Conservation (phyloP, 2,329 filamentous ascomycete species). For the Talaromyces rugulosus region DNA sequence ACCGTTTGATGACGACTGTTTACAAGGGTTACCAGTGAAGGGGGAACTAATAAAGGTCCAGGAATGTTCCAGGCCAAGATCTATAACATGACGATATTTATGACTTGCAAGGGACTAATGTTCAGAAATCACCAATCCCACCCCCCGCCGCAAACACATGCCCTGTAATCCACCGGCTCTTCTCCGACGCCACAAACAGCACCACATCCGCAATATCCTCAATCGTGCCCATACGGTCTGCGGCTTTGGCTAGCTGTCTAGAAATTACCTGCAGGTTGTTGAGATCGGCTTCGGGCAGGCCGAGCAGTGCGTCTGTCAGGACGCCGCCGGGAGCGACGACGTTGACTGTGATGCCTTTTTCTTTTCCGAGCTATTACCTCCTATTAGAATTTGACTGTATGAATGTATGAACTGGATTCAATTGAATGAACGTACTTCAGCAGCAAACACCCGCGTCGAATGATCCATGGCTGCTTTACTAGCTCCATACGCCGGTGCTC, state of each 20-base stretch:
- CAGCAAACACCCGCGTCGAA: too few relatives aligned
- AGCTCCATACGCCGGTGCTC: too few relatives aligned
- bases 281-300: not conserved
- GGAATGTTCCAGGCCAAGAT: not conserved
- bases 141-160: constrained; percentile 3
- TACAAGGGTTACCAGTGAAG: not conserved
- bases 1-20: too few relatives aligned
- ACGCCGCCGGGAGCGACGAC: constrained; percentile 1
- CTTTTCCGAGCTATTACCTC: not conserved
- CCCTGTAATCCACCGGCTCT: constrained; percentile 1
- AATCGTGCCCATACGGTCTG: not conserved
- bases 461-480: too few relatives aligned
- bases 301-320: not conserved
- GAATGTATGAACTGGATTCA: too few relatives aligned
- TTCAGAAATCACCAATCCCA: not conserved
- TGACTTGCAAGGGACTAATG: not conserved
- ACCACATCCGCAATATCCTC: not conserved
- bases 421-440: too few relatives aligned
- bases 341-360: constrained; percentile 8
- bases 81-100: not conserved
- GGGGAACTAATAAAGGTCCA: not conserved
- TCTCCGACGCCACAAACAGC: not conserved
- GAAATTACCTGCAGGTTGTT: not conserved
- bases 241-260: not conserved
- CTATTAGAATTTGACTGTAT: too few relatives aligned